These are phyloP conservation scores for Arabidopsis lyrata DNA, from an alignment of 441 rosid species.

Conservation along the genomic window DNA sequence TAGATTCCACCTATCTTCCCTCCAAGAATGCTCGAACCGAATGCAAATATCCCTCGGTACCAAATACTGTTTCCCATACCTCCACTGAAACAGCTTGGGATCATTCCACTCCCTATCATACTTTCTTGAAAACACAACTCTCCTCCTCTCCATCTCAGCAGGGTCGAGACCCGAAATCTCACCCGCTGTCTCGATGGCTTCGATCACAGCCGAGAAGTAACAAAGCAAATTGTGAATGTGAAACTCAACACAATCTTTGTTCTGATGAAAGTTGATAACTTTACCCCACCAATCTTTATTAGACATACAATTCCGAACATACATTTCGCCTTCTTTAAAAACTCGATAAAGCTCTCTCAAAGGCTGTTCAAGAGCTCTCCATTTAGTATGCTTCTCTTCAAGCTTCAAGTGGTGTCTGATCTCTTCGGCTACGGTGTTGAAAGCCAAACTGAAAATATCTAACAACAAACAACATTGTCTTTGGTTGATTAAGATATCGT, in stretches of 20 bases:
- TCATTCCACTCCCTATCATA: constrained; percentile 87
- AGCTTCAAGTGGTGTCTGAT: constrained; percentile 76
- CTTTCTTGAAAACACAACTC: constrained; percentile 65
- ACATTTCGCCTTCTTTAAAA: constrained; percentile 88
- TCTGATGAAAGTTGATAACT: constrained; percentile 75
- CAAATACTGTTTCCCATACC: constrained; percentile 84
- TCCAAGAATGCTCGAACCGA: constrained; percentile 68
- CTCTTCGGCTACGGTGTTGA: constrained; percentile 75
- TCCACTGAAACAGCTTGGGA: constrained; percentile 79
- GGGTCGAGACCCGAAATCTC: constrained; percentile 86
- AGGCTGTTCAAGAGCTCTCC: constrained; percentile 88
- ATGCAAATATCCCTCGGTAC: constrained; percentile 58
- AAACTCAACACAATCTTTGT: constrained; percentile 79
- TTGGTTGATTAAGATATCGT: constrained; percentile 71
- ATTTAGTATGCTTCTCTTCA: constrained; percentile 84
- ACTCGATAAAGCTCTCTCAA: constrained; percentile 77
- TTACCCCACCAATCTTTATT: constrained; percentile 88
- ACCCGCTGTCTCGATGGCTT: constrained; percentile 84
- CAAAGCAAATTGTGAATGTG: constrained; percentile 84
- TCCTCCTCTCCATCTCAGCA: constrained; percentile 81
- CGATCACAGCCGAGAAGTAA: constrained; percentile 75
- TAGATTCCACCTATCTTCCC: constrained; percentile 86
- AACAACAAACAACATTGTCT: constrained; percentile 77
- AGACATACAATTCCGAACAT: constrained; percentile 80
- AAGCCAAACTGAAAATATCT: constrained; percentile 65